Percentiles rank a stretch among this genome's conserved stretches.
These are phyloP conservation scores for Francoa sonchifolia DNA, from an alignment of 441 rosid species.

Conservation along the genomic window DNA sequence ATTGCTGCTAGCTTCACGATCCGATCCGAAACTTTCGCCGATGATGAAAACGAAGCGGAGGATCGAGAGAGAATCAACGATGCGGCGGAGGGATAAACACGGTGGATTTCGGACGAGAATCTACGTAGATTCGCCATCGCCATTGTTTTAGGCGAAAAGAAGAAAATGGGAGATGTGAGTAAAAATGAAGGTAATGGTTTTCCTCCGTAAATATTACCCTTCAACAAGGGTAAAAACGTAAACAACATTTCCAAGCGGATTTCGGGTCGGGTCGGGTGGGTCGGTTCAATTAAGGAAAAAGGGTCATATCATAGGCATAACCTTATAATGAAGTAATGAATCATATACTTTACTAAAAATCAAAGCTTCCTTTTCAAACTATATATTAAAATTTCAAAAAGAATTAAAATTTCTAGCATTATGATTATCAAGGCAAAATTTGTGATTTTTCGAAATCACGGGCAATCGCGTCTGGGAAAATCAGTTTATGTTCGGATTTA, in stretches of 20 bases:
- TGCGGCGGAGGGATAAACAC: constrained; percentile 27
- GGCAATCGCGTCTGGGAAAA: constrained; percentile 39
- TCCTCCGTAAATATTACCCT: no score
- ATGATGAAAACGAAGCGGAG: constrained; percentile 24
- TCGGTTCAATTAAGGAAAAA: no score
- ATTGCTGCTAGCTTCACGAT: constrained; percentile 74
- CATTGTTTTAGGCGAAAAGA: constrained; percentile 1
- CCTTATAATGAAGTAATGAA: background rate
- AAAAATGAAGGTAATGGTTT: no score
- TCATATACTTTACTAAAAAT: background rate
- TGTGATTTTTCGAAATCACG: constrained; percentile 21
- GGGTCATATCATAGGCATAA: no score
- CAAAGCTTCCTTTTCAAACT: background rate
- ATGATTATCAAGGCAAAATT: constrained; percentile 30
- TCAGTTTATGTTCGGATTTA: constrained; percentile 33
- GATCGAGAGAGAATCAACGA: constrained; percentile 23
- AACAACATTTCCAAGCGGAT: no score
- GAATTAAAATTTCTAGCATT: background rate
- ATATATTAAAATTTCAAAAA: background rate
- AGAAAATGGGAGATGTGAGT: no score
- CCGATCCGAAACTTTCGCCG: constrained; percentile 66
- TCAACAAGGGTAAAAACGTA: no score
- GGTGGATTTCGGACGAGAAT: constrained; percentile 49
- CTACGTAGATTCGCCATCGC: constrained; percentile 35
- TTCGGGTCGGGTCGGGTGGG: no score